phyloP scores from a whole-genome alignment of 2,329 filamentous ascomycete species.

The Emericellopsis cladophorae region DNA sequence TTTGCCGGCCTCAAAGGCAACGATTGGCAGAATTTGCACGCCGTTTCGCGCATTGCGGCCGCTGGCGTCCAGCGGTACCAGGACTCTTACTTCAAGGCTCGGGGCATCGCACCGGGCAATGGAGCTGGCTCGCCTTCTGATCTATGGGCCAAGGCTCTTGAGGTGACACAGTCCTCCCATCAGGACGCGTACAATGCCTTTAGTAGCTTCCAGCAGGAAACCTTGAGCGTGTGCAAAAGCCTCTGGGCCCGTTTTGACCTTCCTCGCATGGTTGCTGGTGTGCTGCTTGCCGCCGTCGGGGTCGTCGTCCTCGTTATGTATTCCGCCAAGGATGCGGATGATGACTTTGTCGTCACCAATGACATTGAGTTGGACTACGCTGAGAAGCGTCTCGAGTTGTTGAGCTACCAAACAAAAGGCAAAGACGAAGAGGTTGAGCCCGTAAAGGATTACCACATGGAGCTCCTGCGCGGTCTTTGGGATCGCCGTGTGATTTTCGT shows the following conservation, averaged over 20 bases:
- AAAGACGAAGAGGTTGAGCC: constrained; percentile 16
- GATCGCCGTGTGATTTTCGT: constrained; percentile 19
- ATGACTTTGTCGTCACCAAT: constrained; percentile 40
- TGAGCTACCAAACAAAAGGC: constrained; percentile 15
- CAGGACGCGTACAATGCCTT: constrained; percentile 44
- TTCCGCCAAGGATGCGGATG: constrained; percentile 44
- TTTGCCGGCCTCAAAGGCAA: constrained; percentile 61
- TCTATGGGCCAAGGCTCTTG: constrained; percentile 20
- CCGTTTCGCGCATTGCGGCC: constrained; percentile 63
- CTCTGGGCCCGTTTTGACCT: constrained; percentile 92
- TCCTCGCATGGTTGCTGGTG: constrained; percentile 70
- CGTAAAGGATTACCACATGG: constrained; percentile 18
- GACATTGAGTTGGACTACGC: constrained; percentile 45
- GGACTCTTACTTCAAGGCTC: constrained; percentile 62
- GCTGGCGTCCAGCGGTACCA: constrained; percentile 88
- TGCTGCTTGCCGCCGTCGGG: constrained; percentile 55
- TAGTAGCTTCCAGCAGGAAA: constrained; percentile 63
- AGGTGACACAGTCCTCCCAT: constrained; percentile 23
- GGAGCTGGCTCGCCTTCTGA: constrained; percentile 23
- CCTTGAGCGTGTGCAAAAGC: constrained; percentile 64
- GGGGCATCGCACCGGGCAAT: constrained; percentile 51
- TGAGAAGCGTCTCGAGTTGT: constrained; percentile 43
- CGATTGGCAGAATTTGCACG: constrained; percentile 65
- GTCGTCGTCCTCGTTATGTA: constrained; percentile 63
- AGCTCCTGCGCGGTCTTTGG: constrained; percentile 21